A percentile compares a stretch with the other conserved stretches of the same genome.
phyloP scores from a whole-genome alignment of 306 rosid species.

The Acacia crassicarpa region DNA sequence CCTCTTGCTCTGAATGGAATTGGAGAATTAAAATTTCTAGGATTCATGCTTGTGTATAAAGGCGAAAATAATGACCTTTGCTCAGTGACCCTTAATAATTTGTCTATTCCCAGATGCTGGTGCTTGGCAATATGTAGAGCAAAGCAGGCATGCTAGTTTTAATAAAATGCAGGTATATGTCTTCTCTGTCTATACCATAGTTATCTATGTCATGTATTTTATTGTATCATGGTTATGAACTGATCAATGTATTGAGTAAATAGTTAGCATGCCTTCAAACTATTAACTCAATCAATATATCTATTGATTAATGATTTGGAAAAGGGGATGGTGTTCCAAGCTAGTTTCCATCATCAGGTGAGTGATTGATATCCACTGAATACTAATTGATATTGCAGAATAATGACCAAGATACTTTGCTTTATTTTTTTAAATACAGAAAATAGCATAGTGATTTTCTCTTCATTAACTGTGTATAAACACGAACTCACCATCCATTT shows the following conservation, averaged over 20 bases:
- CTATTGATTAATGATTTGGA: background rate
- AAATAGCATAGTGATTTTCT: background rate
- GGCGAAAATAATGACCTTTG: background rate
- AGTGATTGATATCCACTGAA: background rate
- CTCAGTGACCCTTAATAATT: constrained; percentile 23
- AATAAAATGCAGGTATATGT: constrained; percentile 81
- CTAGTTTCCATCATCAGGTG: background rate
- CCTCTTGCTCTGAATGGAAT: constrained; percentile 16
- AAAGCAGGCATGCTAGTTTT: constrained; percentile 82
- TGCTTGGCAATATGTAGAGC: constrained; percentile 89
- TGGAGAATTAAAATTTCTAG: constrained; percentile 23
- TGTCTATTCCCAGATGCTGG: constrained; percentile 67
- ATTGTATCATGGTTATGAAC: constrained; percentile 3
- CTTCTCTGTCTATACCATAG: constrained; percentile 3
- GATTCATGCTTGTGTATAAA: background rate
- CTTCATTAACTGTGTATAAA: background rate
- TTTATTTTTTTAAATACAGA: background rate
- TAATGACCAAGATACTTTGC: background rate
- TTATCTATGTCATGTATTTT: background rate
- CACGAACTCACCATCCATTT: background rate
- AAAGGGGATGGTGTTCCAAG: background rate
- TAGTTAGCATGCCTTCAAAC: background rate
- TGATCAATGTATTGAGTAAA: background rate
- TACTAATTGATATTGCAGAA: background rate
- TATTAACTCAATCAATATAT: background rate